Conservation (phyloP, 257 asterid genomes). For the Nicotiana undulata region DNA sequence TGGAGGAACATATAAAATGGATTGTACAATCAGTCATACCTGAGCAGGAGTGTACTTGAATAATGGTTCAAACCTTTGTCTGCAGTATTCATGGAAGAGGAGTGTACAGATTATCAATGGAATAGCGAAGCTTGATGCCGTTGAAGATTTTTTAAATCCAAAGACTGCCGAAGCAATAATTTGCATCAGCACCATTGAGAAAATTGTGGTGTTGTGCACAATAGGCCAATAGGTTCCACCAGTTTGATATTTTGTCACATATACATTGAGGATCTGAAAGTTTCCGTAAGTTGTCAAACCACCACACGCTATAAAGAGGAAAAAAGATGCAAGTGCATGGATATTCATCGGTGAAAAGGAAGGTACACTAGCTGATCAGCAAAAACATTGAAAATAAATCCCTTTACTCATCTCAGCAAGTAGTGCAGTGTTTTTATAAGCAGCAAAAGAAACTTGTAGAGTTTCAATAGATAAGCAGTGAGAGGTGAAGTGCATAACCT, state of each 20-base stretch:
- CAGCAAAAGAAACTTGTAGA: not conserved
- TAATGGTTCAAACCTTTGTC: conserved; percentile 32
- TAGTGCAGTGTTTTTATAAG: not conserved
- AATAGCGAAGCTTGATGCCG: conserved; percentile 25
- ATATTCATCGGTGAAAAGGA: not conserved
- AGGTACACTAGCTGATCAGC: not conserved
- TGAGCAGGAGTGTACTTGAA: conserved; percentile 23
- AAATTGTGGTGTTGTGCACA: conserved; percentile 30
- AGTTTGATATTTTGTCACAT: conserved; percentile 29
- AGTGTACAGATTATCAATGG: conserved; percentile 30
- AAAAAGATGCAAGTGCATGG: not conserved
- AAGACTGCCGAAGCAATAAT: conserved; percentile 31
- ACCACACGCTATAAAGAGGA: not conserved
- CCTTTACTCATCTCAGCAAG: not conserved
- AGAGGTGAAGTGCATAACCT: not conserved
- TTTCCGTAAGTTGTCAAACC: not conserved
- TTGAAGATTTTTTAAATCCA: conserved; percentile 24
- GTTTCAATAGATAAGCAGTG: not conserved
- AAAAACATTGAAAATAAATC: not conserved
- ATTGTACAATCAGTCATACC: conserved; percentile 14
- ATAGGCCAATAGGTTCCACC: conserved; percentile 42
- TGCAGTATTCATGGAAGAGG: conserved; percentile 31
- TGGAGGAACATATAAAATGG: not conserved
- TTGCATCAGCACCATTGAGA: conserved; percentile 34
- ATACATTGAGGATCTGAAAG: conserved; percentile 34